Evolutionary conservation across 768 basidiomycete genomes (phyloP), one percentile per base, ranked within the genome.

Genomic region (Auriscalpium microsporum): DNA sequence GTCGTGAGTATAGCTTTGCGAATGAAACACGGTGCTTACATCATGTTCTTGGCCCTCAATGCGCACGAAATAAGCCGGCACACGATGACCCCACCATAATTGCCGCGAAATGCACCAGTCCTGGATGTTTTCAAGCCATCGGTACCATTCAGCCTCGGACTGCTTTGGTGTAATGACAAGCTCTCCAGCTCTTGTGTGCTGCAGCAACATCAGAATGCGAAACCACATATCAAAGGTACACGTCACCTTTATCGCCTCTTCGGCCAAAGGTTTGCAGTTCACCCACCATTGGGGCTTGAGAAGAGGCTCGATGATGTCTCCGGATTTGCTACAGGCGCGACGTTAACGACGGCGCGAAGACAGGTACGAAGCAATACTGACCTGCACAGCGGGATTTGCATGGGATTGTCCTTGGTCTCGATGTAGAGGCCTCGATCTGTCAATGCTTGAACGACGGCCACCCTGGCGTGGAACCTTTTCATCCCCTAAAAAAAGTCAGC

Each of bases 211-310:
- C 21, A 52, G 49, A 52, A 62, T 2, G 28, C 28, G 28, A 48
- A 46, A 50, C 21, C 28, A 34, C 28, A 13, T 34, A 33, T 21
- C 40, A 45, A 45, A 14, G 33, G 38, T n/a, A 17, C 16, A 14
- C 49, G 66, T 50, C 61, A 90, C 94, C 76, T 84, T 83, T 67
- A 95, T 78, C 6, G 90, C 92, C 64, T 94, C 90, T 52, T 92
- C 86, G 0, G 95, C 94, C 51, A 98, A 74, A 1, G 87, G 87
- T 69, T 90, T 83, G 73, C 94, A 95, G 69, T 86, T 83, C 37
- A 99, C 87, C 94, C 95, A 99, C 96, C 96, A 99, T 67, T 99
- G 96, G 0, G 96, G 96, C 70, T 96, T 98, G 64, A 98, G 74
- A 19, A 97, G 74, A 2, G 90, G 87, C 70, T 99, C 96, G 61